Evolutionary conservation across 305 asterid species (phyloP).

Genomic region (Ajuga reptans): DNA sequence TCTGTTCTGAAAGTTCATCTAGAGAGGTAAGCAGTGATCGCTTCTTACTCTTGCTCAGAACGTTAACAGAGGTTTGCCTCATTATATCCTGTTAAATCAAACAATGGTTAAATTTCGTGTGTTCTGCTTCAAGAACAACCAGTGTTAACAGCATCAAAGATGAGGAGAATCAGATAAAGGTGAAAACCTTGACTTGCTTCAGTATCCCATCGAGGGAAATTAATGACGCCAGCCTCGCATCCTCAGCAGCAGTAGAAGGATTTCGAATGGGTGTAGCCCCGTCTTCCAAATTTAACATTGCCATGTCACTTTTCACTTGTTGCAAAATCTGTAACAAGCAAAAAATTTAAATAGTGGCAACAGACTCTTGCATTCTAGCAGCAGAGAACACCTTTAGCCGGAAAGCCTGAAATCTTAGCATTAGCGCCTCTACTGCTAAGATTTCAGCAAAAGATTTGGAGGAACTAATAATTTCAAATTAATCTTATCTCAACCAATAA

Average conservation of each 20-base stretch:
- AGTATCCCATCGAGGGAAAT: constrained; percentile 84
- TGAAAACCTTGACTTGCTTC: constrained; percentile 82
- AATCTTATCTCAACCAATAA: neutral
- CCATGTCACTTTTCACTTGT: constrained; percentile 77
- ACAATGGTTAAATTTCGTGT: constrained; percentile 1
- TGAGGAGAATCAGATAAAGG: constrained; percentile 16
- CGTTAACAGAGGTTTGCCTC: constrained; percentile 65
- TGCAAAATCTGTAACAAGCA: constrained; percentile 61
- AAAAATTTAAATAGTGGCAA: neutral
- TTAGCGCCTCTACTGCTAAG: too few relatives aligned
- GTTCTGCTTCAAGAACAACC: constrained; percentile 21
- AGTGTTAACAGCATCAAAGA: neutral
- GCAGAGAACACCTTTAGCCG: neutral
- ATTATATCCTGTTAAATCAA: constrained; percentile 56
- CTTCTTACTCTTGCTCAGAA: constrained; percentile 74
- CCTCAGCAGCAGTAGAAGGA: constrained; percentile 97
- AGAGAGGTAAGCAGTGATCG: constrained; percentile 59
- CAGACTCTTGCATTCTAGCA: neutral
- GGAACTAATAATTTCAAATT: neutral
- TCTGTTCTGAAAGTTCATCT: constrained; percentile 71
- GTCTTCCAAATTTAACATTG: constrained; percentile 65
- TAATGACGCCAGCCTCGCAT: constrained; percentile 92
- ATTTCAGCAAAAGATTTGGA: neutral
- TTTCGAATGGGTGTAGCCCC: constrained; percentile 71
- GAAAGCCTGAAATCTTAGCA: neutral